A percentile compares a stretch with the other conserved stretches of the same genome.
Evolutionary conservation across 129 eudicot species (phyloP).

Genomic region (Flaveria robusta): DNA sequence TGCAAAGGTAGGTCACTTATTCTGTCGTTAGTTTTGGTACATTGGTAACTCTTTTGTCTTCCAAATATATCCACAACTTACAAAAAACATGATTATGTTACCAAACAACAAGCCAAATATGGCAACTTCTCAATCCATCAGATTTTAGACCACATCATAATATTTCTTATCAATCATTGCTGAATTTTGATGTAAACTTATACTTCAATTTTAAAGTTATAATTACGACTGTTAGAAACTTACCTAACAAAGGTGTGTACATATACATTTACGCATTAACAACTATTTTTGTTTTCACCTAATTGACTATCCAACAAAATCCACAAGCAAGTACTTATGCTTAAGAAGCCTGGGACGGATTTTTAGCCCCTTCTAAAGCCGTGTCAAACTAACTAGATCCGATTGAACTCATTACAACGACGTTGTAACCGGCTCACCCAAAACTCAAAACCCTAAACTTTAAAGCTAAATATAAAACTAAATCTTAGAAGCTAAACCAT

Average conservation of each 20-base stretch:
- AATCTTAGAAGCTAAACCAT: no score
- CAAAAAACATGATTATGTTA: conserved; percentile 39
- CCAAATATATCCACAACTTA: conserved; percentile 29
- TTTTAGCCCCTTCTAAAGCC: no score
- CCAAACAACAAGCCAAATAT: conserved; percentile 42
- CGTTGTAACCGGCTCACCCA: no score
- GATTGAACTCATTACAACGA: no score
- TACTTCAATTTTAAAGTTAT: conserved; percentile 10
- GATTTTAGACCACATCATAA: conserved; percentile 21
- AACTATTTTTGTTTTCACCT: neutral
- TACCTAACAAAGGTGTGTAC: conserved; percentile 17
- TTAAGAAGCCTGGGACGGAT: neutral
- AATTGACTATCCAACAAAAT: neutral
- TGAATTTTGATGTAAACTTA: neutral
- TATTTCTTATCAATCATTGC: conserved; percentile 3
- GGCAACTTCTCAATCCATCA: conserved; percentile 39
- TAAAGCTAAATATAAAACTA: no score
- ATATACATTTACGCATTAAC: neutral
- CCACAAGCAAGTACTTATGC: neutral
- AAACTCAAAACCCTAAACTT: no score
- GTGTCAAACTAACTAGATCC: no score
- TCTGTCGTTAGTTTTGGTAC: conserved; percentile 41
- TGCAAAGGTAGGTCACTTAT: conserved; percentile 43
- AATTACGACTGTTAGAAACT: conserved; percentile 1
- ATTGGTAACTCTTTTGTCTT: conserved; percentile 25